Conservation (phyloP, 306 rosid genomes). For the Cucurbita pepo region DNA sequence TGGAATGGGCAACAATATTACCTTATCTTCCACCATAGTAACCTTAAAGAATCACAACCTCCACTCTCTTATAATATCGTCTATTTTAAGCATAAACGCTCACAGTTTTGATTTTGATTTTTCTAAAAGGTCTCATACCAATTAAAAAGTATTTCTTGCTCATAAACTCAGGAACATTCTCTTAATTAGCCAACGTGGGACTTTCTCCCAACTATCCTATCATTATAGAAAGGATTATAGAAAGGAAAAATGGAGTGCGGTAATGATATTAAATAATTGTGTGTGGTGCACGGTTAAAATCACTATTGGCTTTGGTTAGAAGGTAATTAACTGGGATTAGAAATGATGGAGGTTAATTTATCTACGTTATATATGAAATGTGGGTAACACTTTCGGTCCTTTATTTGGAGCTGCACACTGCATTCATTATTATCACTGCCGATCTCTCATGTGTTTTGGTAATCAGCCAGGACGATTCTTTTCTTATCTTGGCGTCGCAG, state of each 20-base stretch:
- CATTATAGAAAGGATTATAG: background rate
- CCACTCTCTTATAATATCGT: no score
- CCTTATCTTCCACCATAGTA: no score
- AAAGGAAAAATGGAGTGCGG: background rate
- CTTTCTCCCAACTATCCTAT: no score
- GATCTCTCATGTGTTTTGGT: slow-evolving; percentile 4
- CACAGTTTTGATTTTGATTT: no score
- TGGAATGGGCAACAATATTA: no score
- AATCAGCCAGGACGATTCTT: slow-evolving; percentile 7
- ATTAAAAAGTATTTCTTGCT: no score
- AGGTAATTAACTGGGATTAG: background rate
- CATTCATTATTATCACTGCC: slow-evolving; percentile 4
- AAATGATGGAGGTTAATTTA: background rate
- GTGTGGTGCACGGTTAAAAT: background rate
- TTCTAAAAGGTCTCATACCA: no score
- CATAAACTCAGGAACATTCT: no score
- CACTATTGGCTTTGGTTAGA: background rate
- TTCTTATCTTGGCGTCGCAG: slow-evolving; percentile 33
- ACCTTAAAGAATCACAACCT: no score
- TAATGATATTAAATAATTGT: background rate
- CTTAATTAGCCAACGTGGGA: no score
- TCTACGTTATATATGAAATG: background rate
- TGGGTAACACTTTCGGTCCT: slow-evolving; percentile 8
- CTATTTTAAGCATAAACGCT: no score
- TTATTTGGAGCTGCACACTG: slow-evolving; percentile 4